A percentile compares a stretch with the other conserved stretches of the same genome.
These are phyloP conservation scores for Kalanchoe fedtschenkoi DNA, from an alignment of 164 flowering plant genomes.

Conservation along the genomic window DNA sequence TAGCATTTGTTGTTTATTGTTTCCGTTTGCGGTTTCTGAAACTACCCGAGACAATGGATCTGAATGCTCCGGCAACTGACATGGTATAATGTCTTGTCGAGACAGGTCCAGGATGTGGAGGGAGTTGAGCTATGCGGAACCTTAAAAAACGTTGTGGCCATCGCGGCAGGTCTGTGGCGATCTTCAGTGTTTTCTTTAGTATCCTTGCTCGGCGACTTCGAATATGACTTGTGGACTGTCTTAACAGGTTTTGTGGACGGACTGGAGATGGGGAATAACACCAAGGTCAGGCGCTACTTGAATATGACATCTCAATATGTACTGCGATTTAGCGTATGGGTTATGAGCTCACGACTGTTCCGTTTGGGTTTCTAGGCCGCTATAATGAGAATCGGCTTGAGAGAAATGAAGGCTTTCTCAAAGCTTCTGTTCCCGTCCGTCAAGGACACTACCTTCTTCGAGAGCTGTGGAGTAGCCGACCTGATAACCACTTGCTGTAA, in stretches of 20 bases:
- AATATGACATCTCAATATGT: neutral
- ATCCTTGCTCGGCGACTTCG: too few species aligned
- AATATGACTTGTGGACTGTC: too few species aligned
- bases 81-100: neutral
- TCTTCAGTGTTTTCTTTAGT: too few species aligned
- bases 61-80: neutral
- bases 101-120: slow-evolving; percentile 87
- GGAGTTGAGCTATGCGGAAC: slow-evolving; percentile 97
- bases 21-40: neutral
- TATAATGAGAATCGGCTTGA: slow-evolving; percentile 89
- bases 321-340: too few species aligned
- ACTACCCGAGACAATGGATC: neutral
- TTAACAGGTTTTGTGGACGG: slow-evolving; percentile 98
- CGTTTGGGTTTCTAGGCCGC: slow-evolving; percentile 52
- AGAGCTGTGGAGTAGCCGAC: slow-evolving; percentile 98
- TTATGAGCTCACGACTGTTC: neutral
- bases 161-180: too few species aligned
- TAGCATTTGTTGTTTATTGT: slow-evolving; percentile 1
- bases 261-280: slow-evolving; percentile 92
- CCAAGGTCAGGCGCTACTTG: slow-evolving; percentile 34
- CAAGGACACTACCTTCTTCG: slow-evolving; percentile 80
- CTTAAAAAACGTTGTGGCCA: slow-evolving; percentile 89
- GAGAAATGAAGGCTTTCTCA: slow-evolving; percentile 88
- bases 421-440: slow-evolving; percentile 82
- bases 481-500: slow-evolving; percentile 91